Conservation (phyloP, 1,284 basidiomycete species). For the Sphaerobolus stellatus region DNA sequence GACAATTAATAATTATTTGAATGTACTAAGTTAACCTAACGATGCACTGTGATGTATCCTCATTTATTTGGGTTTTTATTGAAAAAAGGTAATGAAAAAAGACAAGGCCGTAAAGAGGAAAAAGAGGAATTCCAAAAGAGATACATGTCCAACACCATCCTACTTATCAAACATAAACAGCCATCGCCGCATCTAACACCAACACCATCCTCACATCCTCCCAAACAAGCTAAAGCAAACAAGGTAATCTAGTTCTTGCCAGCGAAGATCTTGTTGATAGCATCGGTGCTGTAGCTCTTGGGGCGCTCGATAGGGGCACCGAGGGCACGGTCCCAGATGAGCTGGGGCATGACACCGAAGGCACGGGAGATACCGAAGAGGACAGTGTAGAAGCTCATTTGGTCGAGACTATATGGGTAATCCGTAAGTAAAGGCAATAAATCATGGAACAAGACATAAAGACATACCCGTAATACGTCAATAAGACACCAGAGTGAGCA, state of each 20-base stretch:
- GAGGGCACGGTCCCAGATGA: constrained; percentile 95
- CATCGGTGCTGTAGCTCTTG: constrained; percentile 79
- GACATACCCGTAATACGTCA: constrained; percentile 77
- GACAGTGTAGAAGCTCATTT: constrained; percentile 95
- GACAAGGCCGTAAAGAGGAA: too few relatives aligned
- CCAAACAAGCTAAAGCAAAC: neutral
- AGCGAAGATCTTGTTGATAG: constrained; percentile 72
- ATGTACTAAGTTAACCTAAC: too few relatives aligned
- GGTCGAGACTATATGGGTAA: constrained; percentile 51
- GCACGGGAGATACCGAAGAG: constrained; percentile 96
- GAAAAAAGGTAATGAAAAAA: too few relatives aligned
- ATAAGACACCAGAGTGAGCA: constrained; percentile 93
- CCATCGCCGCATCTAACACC: too few relatives aligned
- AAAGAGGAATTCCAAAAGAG: too few relatives aligned
- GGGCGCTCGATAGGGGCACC: constrained; percentile 88
- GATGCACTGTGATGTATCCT: too few relatives aligned
- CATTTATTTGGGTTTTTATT: too few relatives aligned
- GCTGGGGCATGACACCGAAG: constrained; percentile 85
- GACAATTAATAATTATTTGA: too few relatives aligned
- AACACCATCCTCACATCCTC: too few relatives aligned
- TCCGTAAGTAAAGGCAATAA: neutral
- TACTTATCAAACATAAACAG: too few relatives aligned
- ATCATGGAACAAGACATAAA: constrained; percentile 22
- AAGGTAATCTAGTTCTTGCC: constrained; percentile 15
- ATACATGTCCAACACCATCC: too few relatives aligned